Base-by-base conservation (phyloP, 1,139 yeast genomes). In the Geotrichum cucujoidarum region DNA sequence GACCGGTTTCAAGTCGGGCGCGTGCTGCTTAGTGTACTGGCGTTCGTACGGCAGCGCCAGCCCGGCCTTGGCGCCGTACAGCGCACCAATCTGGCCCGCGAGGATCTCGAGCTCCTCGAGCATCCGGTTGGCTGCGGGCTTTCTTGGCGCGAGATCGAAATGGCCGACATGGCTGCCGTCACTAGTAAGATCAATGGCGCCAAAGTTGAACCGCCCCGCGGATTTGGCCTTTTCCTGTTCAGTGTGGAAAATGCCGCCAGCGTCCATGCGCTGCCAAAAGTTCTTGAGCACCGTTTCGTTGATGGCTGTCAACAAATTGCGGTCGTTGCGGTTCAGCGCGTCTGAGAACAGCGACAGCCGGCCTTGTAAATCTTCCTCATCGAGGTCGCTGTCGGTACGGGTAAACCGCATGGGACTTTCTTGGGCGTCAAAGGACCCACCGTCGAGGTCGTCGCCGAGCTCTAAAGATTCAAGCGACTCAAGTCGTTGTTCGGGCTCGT, bases 11-110 rank as follows among this genome's bases (percentile, higher is more conserved):
- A 45, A 10, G 22, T 34, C 37, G 14, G 18, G 4, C 6, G 21
- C 22, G 24, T 34, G 8, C 8, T 20, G 13, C 6, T 34, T 16
- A 6, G 38, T 16, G 22, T 17, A 25, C 25, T 53, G 54, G 21
- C 40, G 43, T 22, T 47, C 39, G 36, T 53, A 49, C 13, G 52
- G 32, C 16, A 53, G 44, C 1, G 50, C 42, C 13, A 53, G 16
- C 2, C 29, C 34, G 21, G 40, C 22, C 7, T 42, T 43, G 4
- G 49, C 16, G 3, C 55, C 56, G 32, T 38, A 50, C 5, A 50
- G 25, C 10, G 55, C 53, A 24, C 52, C 47, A 6, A 53, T 40
- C 21, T 51, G 49, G 37, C 48, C 50, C 16, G 45, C 46, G 31
- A 53, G 38, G 18, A 53, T 40, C 27, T 43, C 45, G 10, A 48